A percentile compares a stretch with the other conserved stretches of the same genome.
These are phyloP conservation scores for Bipolaris gigantea DNA, from an alignment of 2,329 filamentous ascomycete genomes.

Conservation along the genomic window DNA sequence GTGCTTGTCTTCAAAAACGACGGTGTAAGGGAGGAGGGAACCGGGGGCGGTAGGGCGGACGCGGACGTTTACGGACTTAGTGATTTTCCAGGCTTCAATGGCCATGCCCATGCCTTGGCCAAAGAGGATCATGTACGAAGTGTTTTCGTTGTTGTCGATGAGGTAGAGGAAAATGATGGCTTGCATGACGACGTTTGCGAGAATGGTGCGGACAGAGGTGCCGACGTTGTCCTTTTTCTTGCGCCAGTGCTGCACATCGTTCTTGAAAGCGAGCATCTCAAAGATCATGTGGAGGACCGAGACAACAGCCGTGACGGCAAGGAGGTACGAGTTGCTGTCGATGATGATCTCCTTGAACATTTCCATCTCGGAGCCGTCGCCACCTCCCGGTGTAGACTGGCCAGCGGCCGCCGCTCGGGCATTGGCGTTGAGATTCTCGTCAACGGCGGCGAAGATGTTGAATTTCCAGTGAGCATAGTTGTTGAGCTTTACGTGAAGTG, in stretches of 20 bases:
- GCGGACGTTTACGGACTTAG: constrained; percentile 88
- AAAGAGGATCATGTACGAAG: constrained; percentile 97
- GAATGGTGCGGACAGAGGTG: constrained; percentile 91
- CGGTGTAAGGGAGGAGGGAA: constrained; percentile 73
- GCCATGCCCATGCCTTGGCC: constrained; percentile 84
- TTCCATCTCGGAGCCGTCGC: constrained; percentile 92
- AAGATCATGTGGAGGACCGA: constrained; percentile 91
- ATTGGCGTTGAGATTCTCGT: constrained; percentile 83
- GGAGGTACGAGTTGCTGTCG: constrained; percentile 89
- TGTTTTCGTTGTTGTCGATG: constrained; percentile 95
- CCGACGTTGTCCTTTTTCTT: constrained; percentile 99
- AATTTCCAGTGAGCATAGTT: constrained; percentile 90
- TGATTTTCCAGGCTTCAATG: constrained; percentile 90
- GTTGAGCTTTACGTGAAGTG: constrained; percentile 79
- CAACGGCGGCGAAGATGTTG: constrained; percentile 78
- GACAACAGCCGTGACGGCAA: constrained; percentile 81
- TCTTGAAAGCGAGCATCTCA: constrained; percentile 95
- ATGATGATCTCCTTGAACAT: constrained; percentile 95
- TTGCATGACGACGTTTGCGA: constrained; percentile 99
- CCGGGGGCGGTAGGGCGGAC: constrained; percentile 69
- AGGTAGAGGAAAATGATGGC: constrained; percentile 93
- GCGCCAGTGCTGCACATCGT: constrained; percentile 94
- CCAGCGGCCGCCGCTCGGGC: constrained; percentile 75
- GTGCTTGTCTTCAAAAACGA: constrained; percentile 95
- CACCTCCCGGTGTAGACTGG: constrained; percentile 69